Base-by-base conservation (phyloP, 768 basidiomycete genomes). In the Boletus subparvulus region DNA sequence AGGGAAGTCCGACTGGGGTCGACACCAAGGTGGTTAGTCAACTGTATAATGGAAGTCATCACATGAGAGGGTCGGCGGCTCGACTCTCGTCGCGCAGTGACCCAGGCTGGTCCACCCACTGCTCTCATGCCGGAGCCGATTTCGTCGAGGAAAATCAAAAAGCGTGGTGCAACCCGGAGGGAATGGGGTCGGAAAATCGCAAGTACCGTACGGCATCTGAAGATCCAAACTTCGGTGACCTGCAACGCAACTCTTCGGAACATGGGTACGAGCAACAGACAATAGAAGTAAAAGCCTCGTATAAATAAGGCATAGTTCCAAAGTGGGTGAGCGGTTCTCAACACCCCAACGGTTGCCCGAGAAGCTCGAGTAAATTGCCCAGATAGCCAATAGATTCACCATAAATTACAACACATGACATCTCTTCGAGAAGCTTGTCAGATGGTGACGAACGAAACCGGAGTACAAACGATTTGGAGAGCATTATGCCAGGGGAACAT, bases 401-500 rank as follows among this genome's bases (percentile, higher is more conserved):
- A 51, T 58, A 58, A 17, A 50, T 50, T 43, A 57, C 8, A 26
- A 13, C 26, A 37, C 1, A 48, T 9, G 17, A 21, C 28, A 28
- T 16, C 11, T 39, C 21, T 47, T 26, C 39, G 21, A 42, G 28
- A 50, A 59, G 26, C n/a, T 24, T 24, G 7, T 28, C 9, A 52
- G 32, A 46, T 41, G 11, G 16, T 17, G 19, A 47, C 36, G 0
- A 57, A 50, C 4, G 39, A 26, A 48, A 30, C 9, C 17, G 35
- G 28, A 13, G n/a, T 30, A 35, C 19, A 24, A 40, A 35, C 7
- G 6, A 9, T 37, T 26, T 3, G 1, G 37, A 9, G 28, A 46
- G 16, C 16, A 37, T 50, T 17, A 64, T 26, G 73, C 66, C 30
- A 85, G 70, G n/a, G 85, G 82, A 24, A 73, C 67, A 65, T 86